Conservation (phyloP, 768 basidiomycete genomes). For the Scleroderma bovista region DNA sequence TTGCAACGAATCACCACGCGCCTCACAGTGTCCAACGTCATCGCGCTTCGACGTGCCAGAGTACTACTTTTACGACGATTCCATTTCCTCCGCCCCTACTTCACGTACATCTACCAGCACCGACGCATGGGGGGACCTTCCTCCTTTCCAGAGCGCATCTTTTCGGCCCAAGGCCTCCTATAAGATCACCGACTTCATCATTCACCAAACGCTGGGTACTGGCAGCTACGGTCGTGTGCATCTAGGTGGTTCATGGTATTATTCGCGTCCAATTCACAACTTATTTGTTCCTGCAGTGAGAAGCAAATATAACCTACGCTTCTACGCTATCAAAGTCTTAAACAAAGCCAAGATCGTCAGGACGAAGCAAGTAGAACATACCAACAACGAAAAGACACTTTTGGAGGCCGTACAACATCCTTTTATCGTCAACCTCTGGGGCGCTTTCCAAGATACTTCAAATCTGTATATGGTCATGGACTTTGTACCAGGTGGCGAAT, state of each 20-base stretch:
- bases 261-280: neutral
- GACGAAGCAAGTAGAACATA: slow-evolving; percentile 95
- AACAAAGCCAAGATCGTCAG: slow-evolving; percentile 89
- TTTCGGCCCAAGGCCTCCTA: slow-evolving; percentile 60
- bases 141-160: slow-evolving; percentile 27
- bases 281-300: slow-evolving; percentile 48
- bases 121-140: slow-evolving; percentile 32
- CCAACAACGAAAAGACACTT: slow-evolving; percentile 90
- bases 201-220: slow-evolving; percentile 82
- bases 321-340: slow-evolving; percentile 93
- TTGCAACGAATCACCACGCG: neutral
- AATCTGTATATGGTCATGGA: slow-evolving; percentile 99
- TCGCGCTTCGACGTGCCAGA: neutral
- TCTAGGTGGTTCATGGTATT: slow-evolving; percentile 59
- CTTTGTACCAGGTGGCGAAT: slow-evolving; percentile 93
- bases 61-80: slow-evolving; percentile 21
- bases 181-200: slow-evolving; percentile 71
- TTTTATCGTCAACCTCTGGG: slow-evolving; percentile 96
- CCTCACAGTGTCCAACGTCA: neutral
- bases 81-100: slow-evolving; percentile 47
- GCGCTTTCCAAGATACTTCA: slow-evolving; percentile 83
- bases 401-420: slow-evolving; percentile 83
- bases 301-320: slow-evolving; percentile 88
- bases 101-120: slow-evolving; percentile 52
- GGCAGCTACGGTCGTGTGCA: slow-evolving; percentile 97